Conservation (phyloP, 2,329 filamentous ascomycete genomes). For the Colletotrichum sp. region DNA sequence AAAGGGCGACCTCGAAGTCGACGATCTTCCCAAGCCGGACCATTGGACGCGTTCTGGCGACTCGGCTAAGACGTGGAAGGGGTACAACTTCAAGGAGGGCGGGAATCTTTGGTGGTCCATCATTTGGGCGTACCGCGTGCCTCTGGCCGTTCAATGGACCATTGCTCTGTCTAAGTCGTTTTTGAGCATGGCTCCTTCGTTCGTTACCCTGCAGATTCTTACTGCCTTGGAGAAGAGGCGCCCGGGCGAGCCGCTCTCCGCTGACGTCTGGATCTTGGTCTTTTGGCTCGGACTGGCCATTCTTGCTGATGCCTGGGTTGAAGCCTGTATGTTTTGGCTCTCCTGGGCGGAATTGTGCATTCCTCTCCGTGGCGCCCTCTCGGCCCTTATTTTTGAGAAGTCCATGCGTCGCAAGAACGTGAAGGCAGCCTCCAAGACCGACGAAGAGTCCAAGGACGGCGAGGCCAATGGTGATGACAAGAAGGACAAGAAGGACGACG, state of each 20-base stretch:
- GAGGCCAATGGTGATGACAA: slow-evolving; percentile 30
- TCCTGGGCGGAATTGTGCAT: slow-evolving; percentile 67
- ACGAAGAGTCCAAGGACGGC: slow-evolving; percentile 31
- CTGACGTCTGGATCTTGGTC: slow-evolving; percentile 72
- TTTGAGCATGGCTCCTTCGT: slow-evolving; percentile 73
- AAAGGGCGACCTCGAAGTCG: slow-evolving; percentile 65
- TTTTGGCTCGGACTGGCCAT: slow-evolving; percentile 66
- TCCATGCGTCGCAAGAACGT: slow-evolving; percentile 79
- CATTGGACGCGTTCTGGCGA: slow-evolving; percentile 57
- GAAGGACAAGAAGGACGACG: slow-evolving; percentile 51
- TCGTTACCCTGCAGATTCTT: slow-evolving; percentile 71
- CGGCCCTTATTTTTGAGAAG: slow-evolving; percentile 78
- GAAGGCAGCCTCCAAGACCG: slow-evolving; percentile 62
- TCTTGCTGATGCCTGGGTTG: slow-evolving; percentile 63
- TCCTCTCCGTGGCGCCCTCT: slow-evolving; percentile 72
- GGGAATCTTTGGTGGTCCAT: slow-evolving; percentile 63
- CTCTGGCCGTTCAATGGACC: slow-evolving; percentile 63
- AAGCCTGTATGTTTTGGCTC: slow-evolving; percentile 72
- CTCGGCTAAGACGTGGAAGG: slow-evolving; percentile 55
- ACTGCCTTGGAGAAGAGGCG: slow-evolving; percentile 64
- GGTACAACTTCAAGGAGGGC: slow-evolving; percentile 42
- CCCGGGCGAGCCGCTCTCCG: slow-evolving; percentile 47
- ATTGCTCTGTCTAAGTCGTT: slow-evolving; percentile 60
- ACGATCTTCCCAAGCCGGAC: slow-evolving; percentile 67
- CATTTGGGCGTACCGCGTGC: slow-evolving; percentile 59